phyloP scores from a whole-genome alignment of 805 yeast species.

The Yarrowia bubula region DNA sequence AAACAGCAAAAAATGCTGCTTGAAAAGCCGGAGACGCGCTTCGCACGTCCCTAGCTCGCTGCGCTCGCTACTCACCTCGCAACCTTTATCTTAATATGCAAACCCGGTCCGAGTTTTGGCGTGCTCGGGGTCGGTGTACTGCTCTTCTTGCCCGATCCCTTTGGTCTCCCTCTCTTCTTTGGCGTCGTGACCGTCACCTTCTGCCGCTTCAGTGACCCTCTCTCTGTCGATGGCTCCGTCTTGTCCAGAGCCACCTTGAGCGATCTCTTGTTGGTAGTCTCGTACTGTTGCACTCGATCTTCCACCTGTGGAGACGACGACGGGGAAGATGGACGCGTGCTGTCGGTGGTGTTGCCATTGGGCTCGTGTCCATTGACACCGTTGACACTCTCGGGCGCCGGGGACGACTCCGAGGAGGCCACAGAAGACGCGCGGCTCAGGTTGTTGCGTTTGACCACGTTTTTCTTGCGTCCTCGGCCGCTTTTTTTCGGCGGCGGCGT shows the following conservation, averaged over 20 bases:
- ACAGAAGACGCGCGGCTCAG: constrained; percentile 23
- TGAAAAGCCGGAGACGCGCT: too few species aligned
- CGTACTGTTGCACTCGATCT: constrained; percentile 15
- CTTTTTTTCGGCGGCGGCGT: constrained; percentile 53
- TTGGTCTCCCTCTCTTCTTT: constrained; percentile 2
- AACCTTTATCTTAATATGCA: constrained; percentile 23
- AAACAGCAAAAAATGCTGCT: too few species aligned
- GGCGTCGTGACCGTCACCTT: not conserved
- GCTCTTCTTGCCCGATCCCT: not conserved
- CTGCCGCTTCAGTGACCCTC: constrained; percentile 30
- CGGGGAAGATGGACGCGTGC: constrained; percentile 23
- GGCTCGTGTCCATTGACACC: constrained; percentile 16
- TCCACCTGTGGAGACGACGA: constrained; percentile 18
- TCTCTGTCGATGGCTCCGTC: constrained; percentile 7
- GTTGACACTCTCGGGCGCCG: constrained; percentile 6
- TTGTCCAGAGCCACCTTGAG: constrained; percentile 20
- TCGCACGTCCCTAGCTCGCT: too few species aligned
- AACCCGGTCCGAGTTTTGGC: not conserved
- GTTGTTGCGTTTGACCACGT: not conserved
- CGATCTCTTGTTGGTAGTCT: constrained; percentile 1
- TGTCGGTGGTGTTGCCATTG: constrained; percentile 12
- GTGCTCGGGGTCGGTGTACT: constrained; percentile 9
- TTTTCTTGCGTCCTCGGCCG: constrained; percentile 14
- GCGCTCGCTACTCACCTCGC: constrained; percentile 26
- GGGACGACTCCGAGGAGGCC: constrained; percentile 11